Conservation (phyloP, 345 rosid genomes). For the thale cress (Arabidopsis thaliana) region TAIR10.1 NC_003074.8:13090501-13091000, state of each 20-base stretch:
- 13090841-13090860: too few relatives aligned
- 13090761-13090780: constrained; percentile 72
- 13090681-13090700: constrained; percentile 49
- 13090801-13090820: constrained; percentile 38
- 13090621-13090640: constrained; percentile 19
- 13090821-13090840: too few relatives aligned
- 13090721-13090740: constrained; percentile 91
- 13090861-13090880: too few relatives aligned
- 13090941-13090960: too few relatives aligned
- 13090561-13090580: constrained; percentile 72
- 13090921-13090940: too few relatives aligned
- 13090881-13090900: too few relatives aligned
- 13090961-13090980: too few relatives aligned
- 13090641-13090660: constrained; percentile 27
- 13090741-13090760: constrained; percentile 62
- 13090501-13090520: constrained; percentile 9
- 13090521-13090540: constrained; percentile 24
- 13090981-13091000: too few relatives aligned
- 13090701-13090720: constrained; percentile 89
- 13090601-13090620: constrained; percentile 38
- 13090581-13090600: constrained; percentile 60
- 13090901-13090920: too few relatives aligned
- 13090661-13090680: constrained; percentile 7
- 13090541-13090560: constrained; percentile 53
- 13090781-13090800: constrained; percentile 92